Evolutionary conservation across 108 stramenopile species (phyloP), one percentile per base, ranked within the genome.

Genomic region (Asterionellopsis glacialis): DNA sequence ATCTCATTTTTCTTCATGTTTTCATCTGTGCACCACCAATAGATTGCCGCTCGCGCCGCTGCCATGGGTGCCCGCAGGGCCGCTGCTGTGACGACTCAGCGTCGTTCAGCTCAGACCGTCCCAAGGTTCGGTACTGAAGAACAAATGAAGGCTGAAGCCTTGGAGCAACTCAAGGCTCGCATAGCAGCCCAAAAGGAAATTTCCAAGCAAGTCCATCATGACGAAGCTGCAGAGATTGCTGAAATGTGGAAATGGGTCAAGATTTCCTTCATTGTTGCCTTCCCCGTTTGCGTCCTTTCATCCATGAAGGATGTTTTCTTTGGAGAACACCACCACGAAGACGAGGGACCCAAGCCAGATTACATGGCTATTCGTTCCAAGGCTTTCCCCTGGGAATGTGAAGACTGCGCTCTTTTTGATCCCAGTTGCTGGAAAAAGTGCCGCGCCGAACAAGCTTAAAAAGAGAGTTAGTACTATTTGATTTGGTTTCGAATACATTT

Each of bases 311-410:
- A 90, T 70, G 33, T 82, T 39, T 59, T 86, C 26, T 70, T 86
- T 16, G 81, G 81, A 19, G 82, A 74, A 22, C 87, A 88, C 54
- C 56, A 63, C 24, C 86, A 88, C 56, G 79, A 84, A 41, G 68
- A 63, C 11, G 61, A 83, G 33, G 88, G 81, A 26, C 70, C 79
- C 19, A 15, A 82, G 33, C 92, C 92, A 12, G 92, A 90, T 53
- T 93, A 95, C 80, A 94, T 95, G 95, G 60, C 68, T 25, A 90
- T 95, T 69, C 93, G 95, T 58, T 77, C 60, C 60, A 97, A 95
- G 84, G 92, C 93, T 41, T 93, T 84, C 67, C 94, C 96, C n/a
- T 97, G 96, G 96, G 89, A 87, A 48, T 97, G 96, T 58, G 85
- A 88, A 28, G 84, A 90, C 41, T 97, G 96, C 64, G 81, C 79